Evolutionary conservation across 2,329 filamentous ascomycete genomes (phyloP).

Genomic region (Fusarium compactum): DNA sequence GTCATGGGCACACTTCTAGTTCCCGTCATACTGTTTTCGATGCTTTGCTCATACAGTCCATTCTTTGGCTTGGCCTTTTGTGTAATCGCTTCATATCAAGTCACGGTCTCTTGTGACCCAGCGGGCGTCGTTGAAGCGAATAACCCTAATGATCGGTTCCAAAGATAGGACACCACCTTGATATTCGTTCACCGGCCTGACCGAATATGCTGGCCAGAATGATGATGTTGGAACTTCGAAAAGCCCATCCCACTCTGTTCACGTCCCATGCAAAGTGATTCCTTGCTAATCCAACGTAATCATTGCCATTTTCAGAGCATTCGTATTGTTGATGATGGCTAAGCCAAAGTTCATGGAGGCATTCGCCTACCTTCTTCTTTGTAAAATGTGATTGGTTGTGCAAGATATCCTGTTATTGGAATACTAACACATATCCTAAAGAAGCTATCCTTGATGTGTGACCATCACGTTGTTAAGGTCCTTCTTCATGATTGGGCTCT

Average conservation of each 20-base stretch:
- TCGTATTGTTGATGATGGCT: slow-evolving; percentile 40
- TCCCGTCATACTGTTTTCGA: slow-evolving; percentile 43
- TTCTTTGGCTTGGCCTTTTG: slow-evolving; percentile 30
- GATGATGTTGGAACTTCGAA: slow-evolving; percentile 15
- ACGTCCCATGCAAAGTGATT: slow-evolving; percentile 15
- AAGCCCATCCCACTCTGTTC: slow-evolving; percentile 19
- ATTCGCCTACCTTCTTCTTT: slow-evolving; percentile 40
- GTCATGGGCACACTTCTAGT: slow-evolving; percentile 30
- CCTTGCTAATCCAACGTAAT: slow-evolving; percentile 33
- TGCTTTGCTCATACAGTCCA: slow-evolving; percentile 36
- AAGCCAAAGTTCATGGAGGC: slow-evolving; percentile 20
- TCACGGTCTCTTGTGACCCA: slow-evolving; percentile 25
- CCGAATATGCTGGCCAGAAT: slow-evolving; percentile 12
- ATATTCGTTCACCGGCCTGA: slow-evolving; percentile 19
- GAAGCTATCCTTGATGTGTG: slow-evolving; percentile 27
- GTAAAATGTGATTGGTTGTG: slow-evolving; percentile 23
- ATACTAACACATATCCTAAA: slow-evolving; percentile 23
- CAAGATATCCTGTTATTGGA: slow-evolving; percentile 25
- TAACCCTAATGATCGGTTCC: slow-evolving; percentile 37
- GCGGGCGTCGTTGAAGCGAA: slow-evolving; percentile 18
- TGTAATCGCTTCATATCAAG: slow-evolving; percentile 29
- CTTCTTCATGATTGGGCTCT: slow-evolving; percentile 44
- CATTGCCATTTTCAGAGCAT: slow-evolving; percentile 25
- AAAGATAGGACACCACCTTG: slow-evolving; percentile 30
- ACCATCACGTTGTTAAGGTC: slow-evolving; percentile 43